Conservation (phyloP, 2,329 filamentous ascomycete genomes). For the Rhexocercosporidium sp. region DNA sequence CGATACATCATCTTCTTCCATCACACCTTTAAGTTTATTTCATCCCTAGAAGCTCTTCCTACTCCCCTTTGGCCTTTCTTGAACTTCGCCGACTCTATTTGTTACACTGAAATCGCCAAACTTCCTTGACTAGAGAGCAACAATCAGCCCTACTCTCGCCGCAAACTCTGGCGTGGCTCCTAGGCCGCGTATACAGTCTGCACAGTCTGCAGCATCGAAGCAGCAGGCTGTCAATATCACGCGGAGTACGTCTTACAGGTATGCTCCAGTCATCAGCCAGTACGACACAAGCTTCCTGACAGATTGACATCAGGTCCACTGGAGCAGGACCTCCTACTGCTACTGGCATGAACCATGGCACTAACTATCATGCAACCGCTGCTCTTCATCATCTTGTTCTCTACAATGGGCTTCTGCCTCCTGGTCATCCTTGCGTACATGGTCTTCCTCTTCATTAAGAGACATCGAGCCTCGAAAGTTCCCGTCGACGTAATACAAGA, state of each 20-base stretch:
- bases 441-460: constrained; percentile 20
- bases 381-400: constrained; percentile 29
- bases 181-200: background rate
- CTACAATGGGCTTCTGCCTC: constrained; percentile 22
- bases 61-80: background rate
- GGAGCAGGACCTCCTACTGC: background rate
- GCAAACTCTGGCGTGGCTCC: background rate
- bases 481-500: constrained; percentile 14
- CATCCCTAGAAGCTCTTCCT: background rate
- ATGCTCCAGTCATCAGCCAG: background rate
- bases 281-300: background rate
- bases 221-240: background rate
- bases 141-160: background rate
- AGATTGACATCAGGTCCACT: background rate
- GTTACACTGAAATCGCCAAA: background rate
- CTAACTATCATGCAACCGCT: constrained; percentile 26
- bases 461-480: constrained; percentile 14
- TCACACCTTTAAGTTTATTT: background rate
- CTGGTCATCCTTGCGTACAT: constrained; percentile 29
- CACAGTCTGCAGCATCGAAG: background rate
- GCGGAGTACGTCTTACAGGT: background rate
- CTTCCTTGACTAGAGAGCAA: background rate
- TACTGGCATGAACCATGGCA: constrained; percentile 20
- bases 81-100: background rate
- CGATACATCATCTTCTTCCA: background rate